These are phyloP conservation scores for Elsinoe necatrix DNA, from an alignment of 2,329 filamentous ascomycete genomes.

Conservation along the genomic window DNA sequence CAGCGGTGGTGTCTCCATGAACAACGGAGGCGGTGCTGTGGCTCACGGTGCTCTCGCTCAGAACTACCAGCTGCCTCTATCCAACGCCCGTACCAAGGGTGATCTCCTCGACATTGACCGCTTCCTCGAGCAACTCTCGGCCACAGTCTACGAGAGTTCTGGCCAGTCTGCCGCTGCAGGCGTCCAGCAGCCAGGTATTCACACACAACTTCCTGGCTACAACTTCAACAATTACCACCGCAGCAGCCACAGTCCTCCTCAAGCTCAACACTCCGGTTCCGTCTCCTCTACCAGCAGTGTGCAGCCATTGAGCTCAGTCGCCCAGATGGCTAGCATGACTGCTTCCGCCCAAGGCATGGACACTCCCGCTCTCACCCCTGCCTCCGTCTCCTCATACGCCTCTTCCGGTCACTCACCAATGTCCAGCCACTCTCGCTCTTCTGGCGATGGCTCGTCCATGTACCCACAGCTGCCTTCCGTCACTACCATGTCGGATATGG, in stretches of 20 bases:
- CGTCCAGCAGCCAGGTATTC: conserved; percentile 63
- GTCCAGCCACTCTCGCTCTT: conserved; percentile 53
- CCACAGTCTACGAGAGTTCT: conserved; percentile 88
- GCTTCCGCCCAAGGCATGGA: conserved; percentile 43
- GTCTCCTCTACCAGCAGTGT: conserved; percentile 25
- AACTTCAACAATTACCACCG: conserved; percentile 47
- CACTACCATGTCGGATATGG: conserved; percentile 53
- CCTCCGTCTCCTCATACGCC: conserved; percentile 66
- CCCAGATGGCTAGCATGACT: conserved; percentile 29
- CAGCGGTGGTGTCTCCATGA: conserved; percentile 17
- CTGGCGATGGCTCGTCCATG: conserved; percentile 55
- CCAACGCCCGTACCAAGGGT: conserved; percentile 82
- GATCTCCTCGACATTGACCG: conserved; percentile 91
- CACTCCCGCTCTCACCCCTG: conserved; percentile 68
- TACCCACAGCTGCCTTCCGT: conserved; percentile 70
- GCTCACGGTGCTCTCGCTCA: conserved; percentile 50
- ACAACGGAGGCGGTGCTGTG: conserved; percentile 38
- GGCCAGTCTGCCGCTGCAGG: conserved; percentile 65
- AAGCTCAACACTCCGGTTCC: conserved; percentile 28
- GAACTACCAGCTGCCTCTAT: conserved; percentile 79
- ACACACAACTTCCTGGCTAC: conserved; percentile 42
- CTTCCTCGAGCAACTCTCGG: conserved; percentile 91
- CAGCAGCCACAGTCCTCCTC: conserved; percentile 50
- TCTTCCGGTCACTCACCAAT: conserved; percentile 66
- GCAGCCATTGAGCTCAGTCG: conserved; percentile 30